Conservation (phyloP, 2,329 filamentous ascomycete species). For the Claviceps africana region DNA sequence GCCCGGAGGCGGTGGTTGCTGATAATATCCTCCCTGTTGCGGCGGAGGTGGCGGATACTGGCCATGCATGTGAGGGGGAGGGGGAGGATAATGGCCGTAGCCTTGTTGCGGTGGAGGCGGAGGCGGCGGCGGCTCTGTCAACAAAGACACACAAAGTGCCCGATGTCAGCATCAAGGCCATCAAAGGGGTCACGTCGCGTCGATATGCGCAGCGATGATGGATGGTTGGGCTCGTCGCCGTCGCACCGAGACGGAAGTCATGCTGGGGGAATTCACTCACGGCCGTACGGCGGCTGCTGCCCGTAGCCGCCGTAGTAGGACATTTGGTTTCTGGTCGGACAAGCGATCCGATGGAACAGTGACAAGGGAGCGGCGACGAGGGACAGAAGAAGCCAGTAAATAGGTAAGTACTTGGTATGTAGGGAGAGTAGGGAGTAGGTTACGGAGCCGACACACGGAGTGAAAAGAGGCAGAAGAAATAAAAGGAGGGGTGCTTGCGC, state of each 20-base stretch:
- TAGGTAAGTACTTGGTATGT: too few species aligned
- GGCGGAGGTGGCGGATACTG: constrained; percentile 21
- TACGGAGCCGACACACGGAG: not conserved
- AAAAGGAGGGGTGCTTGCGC: not conserved
- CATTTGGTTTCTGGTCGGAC: constrained; percentile 18
- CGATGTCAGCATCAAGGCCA: not conserved
- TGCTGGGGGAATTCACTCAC: constrained; percentile 16
- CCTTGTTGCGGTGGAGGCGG: constrained; percentile 21
- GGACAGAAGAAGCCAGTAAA: too few species aligned
- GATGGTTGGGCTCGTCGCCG: not conserved
- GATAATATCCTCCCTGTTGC: constrained; percentile 17
- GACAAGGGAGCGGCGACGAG: too few species aligned
- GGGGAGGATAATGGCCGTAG: constrained; percentile 19
- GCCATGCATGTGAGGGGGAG: constrained; percentile 10
- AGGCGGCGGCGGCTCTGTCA: constrained; percentile 19
- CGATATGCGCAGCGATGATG: not conserved
- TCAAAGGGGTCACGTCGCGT: not conserved
- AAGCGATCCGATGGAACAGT: not conserved
- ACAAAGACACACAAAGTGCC: not conserved
- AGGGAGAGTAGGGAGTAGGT: too few species aligned
- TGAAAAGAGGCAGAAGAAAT: not conserved
- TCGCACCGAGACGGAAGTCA: not conserved
- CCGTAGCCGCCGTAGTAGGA: constrained; percentile 20
- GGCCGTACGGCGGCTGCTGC: constrained; percentile 17
- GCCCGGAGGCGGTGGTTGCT: constrained; percentile 12